A percentile compares a stretch with the other conserved stretches of the same genome.
phyloP scores from a whole-genome alignment of 345 rosid genomes.

The Odontarrhena argentea region DNA sequence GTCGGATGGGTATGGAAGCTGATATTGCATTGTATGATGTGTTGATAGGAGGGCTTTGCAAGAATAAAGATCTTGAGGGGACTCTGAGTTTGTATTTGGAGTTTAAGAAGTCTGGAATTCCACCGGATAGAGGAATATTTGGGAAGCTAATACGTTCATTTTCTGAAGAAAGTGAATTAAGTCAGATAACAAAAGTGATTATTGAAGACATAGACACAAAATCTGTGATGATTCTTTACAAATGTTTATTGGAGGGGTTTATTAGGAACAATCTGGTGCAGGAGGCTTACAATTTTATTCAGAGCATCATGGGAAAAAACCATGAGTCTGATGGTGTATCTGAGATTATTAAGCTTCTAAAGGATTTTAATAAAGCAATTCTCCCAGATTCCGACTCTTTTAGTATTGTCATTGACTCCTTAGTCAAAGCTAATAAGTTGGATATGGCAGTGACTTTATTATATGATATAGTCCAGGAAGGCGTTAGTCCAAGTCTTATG shows the following conservation, averaged over 20 bases:
- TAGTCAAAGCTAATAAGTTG: conserved; percentile 52
- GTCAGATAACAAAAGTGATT: conserved; percentile 44
- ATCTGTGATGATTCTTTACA: conserved; percentile 53
- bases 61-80: conserved; percentile 52
- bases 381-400: conserved; percentile 51
- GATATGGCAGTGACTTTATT: conserved; percentile 67
- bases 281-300: conserved; percentile 60
- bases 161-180: conserved; percentile 52
- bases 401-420: conserved; percentile 52
- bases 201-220: conserved; percentile 51
- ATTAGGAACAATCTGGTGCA: conserved; percentile 44
- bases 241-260: conserved; percentile 50
- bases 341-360: conserved; percentile 43
- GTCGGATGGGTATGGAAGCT: conserved; percentile 53
- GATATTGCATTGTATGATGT: conserved; percentile 67
- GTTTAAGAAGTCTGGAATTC: conserved; percentile 55
- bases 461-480: conserved; percentile 50
- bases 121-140: conserved; percentile 62
- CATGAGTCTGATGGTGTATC: conserved; percentile 30
- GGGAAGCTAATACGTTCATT: conserved; percentile 61
- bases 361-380: conserved; percentile 40
- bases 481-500: conserved; percentile 46
- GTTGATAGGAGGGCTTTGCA: conserved; percentile 68
- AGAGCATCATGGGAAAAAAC: conserved; percentile 44
- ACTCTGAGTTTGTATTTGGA: conserved; percentile 62